Evolutionary conservation across 2,329 filamentous ascomycete species (phyloP), one percentile per base, ranked within the genome.

Genomic region (Nemania sp.): DNA sequence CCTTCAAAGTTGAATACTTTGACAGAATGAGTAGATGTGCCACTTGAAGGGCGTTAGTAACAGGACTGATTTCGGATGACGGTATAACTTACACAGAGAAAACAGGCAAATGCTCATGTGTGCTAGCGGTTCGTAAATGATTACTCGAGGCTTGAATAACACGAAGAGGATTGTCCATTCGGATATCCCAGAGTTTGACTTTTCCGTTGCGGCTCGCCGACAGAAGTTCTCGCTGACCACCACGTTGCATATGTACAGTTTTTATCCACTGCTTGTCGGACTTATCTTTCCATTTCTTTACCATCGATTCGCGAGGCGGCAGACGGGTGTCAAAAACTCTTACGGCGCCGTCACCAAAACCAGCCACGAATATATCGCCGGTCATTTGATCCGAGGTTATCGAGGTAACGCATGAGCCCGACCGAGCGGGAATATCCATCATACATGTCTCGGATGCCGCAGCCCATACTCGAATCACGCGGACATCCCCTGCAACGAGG

Each of bases 371-470:
- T 53, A 98, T 90, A 76, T 98, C 94, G 51, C 96, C 96, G 60
- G 97, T 97, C 80, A 99, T 97, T 84, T 98, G 96, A 80, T 99
- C 96, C 18, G 94, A 97, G 2, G 96, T 98, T 70, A 99, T 83
- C 8, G 94, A 97, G 4, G 96, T 99, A 69, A 99, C 96, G 79
- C 95, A 98, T 18, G 94, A 97, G 38, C 94, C 94, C 0, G 95
- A 98, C 38, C 96, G 91, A 11, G 96, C 96, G 38, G 94, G 94
- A 60, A 99, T 98, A 77, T 99, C 96, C 84, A 91, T 92, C 61
- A 93, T 89, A 81, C 95, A 98, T 43, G 96, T 91, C 84, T 99
- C 96, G 51, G 93, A 92, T 7, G 93, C 93, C 18, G 95, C 95
- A 77, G 97, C 96, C 96, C 96, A 99, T 38, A 98, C 93, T 41